Percentiles rank a stretch among this genome's conserved stretches.
Conservation (phyloP, 306 rosid genomes). For the Prinsepia uniflora region DNA sequence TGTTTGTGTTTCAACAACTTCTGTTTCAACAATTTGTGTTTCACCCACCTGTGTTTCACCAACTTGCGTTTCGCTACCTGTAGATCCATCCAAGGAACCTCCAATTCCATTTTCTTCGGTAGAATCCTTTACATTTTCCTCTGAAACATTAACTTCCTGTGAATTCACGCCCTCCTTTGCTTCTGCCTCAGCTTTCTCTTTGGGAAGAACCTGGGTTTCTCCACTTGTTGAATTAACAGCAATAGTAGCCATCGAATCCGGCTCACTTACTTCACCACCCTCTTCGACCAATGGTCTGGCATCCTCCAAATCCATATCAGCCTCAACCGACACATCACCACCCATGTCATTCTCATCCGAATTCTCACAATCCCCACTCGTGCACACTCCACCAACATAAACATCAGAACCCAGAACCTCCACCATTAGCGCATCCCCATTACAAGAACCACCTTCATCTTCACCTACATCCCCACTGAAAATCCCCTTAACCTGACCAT, state of each 20-base stretch:
- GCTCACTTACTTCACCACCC: conserved; percentile 18
- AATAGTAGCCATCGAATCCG: not conserved
- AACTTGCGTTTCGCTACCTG: conserved; percentile 24
- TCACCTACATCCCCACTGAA: conserved; percentile 27
- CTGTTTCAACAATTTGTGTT: conserved; percentile 10
- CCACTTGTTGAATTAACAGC: conserved; percentile 18
- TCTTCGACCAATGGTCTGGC: conserved; percentile 23
- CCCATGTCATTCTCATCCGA: conserved; percentile 36
- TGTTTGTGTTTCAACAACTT: conserved; percentile 21
- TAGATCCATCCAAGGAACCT: conserved; percentile 29
- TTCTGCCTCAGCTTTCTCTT: conserved; percentile 19
- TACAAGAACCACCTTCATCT: conserved; percentile 44
- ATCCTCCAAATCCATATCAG: conserved; percentile 23
- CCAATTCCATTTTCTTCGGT: conserved; percentile 27
- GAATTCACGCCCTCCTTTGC: conserved; percentile 18
- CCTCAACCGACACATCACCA: conserved; percentile 23
- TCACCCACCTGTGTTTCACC: not conserved
- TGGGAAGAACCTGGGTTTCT: conserved; percentile 18
- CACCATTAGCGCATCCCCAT: conserved; percentile 73
- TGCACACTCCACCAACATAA: conserved; percentile 79
- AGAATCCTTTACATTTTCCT: conserved; percentile 20
- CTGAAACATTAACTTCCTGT: conserved; percentile 24
- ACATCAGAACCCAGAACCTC: conserved; percentile 75
- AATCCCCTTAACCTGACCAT: conserved; percentile 31
- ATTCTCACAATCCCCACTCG: conserved; percentile 32